These are phyloP conservation scores for Pseudofabraea citricarpa DNA, from an alignment of 2,329 filamentous ascomycete genomes.

Conservation along the genomic window DNA sequence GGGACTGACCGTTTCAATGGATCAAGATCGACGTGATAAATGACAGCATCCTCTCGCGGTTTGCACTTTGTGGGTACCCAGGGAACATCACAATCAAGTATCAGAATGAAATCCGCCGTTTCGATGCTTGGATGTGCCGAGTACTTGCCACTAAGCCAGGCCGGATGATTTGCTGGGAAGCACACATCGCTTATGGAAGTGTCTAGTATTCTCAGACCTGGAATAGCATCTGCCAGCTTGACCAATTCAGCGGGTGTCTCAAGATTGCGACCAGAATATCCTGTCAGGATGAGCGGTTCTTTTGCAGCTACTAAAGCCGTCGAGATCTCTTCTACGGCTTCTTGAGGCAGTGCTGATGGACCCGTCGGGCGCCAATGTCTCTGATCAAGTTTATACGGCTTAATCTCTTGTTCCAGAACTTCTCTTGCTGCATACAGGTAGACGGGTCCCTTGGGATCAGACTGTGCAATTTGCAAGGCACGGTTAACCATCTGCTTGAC, in stretches of 20 bases:
- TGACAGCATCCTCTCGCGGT: slow-evolving; percentile 42
- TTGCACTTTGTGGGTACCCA: slow-evolving; percentile 74
- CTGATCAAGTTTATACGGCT: slow-evolving; percentile 49
- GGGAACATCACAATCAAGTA: slow-evolving; percentile 82
- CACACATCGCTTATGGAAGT: slow-evolving; percentile 74
- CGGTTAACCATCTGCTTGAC: slow-evolving; percentile 69
- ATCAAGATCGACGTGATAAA: slow-evolving; percentile 60
- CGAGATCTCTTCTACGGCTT: slow-evolving; percentile 51
- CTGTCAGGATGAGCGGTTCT: slow-evolving; percentile 64
- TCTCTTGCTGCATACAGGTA: slow-evolving; percentile 62
- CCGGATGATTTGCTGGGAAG: slow-evolving; percentile 64
- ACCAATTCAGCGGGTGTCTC: slow-evolving; percentile 56
- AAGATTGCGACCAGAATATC: slow-evolving; percentile 65
- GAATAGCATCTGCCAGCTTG: slow-evolving; percentile 58
- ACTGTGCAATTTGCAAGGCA: slow-evolving; percentile 63
- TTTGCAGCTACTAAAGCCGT: too few species aligned
- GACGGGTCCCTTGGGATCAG: slow-evolving; percentile 61
- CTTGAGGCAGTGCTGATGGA: slow-evolving; percentile 45
- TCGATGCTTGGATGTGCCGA: slow-evolving; percentile 66
- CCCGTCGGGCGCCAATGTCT: slow-evolving; percentile 51
- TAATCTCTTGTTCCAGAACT: slow-evolving; percentile 63
- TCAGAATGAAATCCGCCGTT: slow-evolving; percentile 73
- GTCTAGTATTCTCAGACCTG: slow-evolving; percentile 64
- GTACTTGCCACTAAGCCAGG: slow-evolving; percentile 65
- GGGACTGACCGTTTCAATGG: slow-evolving; percentile 67